Evolutionary conservation across 2,329 filamentous ascomycete genomes (phyloP).

Genomic region (Penicillium oxalicum): DNA sequence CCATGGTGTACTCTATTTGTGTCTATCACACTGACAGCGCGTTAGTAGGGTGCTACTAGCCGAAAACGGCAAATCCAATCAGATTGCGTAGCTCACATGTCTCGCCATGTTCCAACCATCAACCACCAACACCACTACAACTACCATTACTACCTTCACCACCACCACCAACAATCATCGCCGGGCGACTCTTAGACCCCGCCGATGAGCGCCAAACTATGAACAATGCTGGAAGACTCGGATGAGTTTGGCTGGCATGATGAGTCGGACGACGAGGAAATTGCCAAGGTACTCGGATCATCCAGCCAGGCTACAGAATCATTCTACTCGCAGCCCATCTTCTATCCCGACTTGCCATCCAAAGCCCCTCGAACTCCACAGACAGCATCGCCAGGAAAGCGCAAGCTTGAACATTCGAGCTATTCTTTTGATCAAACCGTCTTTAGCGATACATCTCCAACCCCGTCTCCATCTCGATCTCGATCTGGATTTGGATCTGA

Average conservation of each 20-base stretch:
- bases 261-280: conserved; percentile 27
- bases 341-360: conserved; percentile 30
- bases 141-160: too few relatives aligned
- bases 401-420: conserved; percentile 16
- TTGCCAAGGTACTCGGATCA: conserved; percentile 8
- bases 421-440: background rate
- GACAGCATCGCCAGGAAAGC: conserved; percentile 34
- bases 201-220: conserved; percentile 22
- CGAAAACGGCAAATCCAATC: too few relatives aligned
- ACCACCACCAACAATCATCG: conserved; percentile 4
- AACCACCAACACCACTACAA: too few relatives aligned
- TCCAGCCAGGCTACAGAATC: conserved; percentile 9
- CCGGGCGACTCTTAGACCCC: conserved; percentile 13
- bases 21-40: too few relatives aligned
- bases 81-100: too few relatives aligned
- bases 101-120: too few relatives aligned
- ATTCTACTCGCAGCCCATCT: conserved; percentile 26
- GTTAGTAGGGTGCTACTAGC: too few relatives aligned
- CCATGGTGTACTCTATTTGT: too few relatives aligned
- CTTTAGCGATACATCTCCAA: too few relatives aligned
- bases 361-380: conserved; percentile 32
- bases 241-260: conserved; percentile 37
- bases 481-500: too few relatives aligned
- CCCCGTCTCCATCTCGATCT: too few relatives aligned
- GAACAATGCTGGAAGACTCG: conserved; percentile 30